phyloP scores from a whole-genome alignment of 2,329 filamentous ascomycete genomes.

The Aspergillus jensenii region DNA sequence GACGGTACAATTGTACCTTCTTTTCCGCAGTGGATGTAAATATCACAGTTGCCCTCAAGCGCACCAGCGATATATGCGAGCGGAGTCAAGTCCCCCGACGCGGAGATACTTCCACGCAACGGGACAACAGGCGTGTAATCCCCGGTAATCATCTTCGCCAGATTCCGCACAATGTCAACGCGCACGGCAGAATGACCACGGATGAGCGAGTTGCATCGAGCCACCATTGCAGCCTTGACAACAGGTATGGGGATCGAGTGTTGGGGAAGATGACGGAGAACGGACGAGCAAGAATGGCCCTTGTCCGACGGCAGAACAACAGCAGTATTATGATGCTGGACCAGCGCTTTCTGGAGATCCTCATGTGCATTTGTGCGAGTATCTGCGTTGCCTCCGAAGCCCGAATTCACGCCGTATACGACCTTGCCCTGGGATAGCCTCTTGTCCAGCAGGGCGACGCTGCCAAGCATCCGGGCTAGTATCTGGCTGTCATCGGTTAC shows the following conservation, averaged over 20 bases:
- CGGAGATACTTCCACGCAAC: constrained; percentile 37
- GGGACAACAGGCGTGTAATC: constrained; percentile 34
- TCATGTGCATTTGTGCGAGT: constrained; percentile 51
- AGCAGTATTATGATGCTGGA: constrained; percentile 47
- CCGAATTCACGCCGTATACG: constrained; percentile 60
- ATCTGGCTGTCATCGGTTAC: neutral
- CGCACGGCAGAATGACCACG: constrained; percentile 56
- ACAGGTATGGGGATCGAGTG: constrained; percentile 51
- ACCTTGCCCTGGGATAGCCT: constrained; percentile 13
- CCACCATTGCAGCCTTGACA: constrained; percentile 56
- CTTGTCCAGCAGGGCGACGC: constrained; percentile 13
- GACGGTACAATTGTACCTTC: constrained; percentile 25
- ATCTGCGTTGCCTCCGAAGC: constrained; percentile 67
- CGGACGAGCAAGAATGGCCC: constrained; percentile 5
- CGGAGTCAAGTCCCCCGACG: constrained; percentile 39
- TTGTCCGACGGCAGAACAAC: constrained; percentile 39
- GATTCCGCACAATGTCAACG: constrained; percentile 17
- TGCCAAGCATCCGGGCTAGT: constrained; percentile 12
- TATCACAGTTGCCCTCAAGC: constrained; percentile 39
- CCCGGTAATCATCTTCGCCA: constrained; percentile 17
- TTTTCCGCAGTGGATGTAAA: constrained; percentile 30
- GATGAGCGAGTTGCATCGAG: constrained; percentile 55
- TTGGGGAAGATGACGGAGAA: constrained; percentile 7
- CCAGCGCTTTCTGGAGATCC: constrained; percentile 48
- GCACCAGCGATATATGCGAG: constrained; percentile 37